phyloP scores from a whole-genome alignment of 768 basidiomycete species.

The Amanita pallidorosea region DNA sequence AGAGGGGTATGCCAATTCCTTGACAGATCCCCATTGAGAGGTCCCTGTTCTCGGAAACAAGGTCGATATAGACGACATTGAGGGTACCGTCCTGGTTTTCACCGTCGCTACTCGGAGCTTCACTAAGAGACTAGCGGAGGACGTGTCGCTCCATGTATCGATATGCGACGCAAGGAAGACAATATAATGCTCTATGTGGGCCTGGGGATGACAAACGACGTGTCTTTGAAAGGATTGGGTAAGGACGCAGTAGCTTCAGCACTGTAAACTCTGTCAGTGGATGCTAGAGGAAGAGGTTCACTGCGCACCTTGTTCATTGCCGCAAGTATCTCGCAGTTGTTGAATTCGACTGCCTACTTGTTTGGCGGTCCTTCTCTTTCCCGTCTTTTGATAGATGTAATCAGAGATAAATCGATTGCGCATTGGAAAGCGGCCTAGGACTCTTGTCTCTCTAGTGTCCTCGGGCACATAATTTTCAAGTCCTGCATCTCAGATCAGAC shows the following conservation, averaged over 20 bases:
- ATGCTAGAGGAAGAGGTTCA: constrained; percentile 4
- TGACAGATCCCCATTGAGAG: constrained; percentile 6
- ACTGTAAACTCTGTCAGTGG: constrained; percentile 20
- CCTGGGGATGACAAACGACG: constrained; percentile 18
- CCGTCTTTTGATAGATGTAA: constrained; percentile 59
- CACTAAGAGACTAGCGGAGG: constrained; percentile 22
- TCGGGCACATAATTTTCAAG: constrained; percentile 62
- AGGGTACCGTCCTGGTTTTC: constrained; percentile 19
- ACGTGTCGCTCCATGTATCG: constrained; percentile 29
- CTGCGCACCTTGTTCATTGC: constrained; percentile 58
- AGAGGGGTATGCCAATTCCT: constrained; percentile 6
- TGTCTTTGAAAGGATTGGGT: constrained; percentile 16
- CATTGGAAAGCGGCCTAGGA: constrained; percentile 68
- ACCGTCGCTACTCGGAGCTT: constrained; percentile 21
- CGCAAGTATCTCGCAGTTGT: constrained; percentile 64
- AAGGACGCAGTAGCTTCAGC: constrained; percentile 33
- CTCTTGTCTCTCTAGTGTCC: constrained; percentile 61
- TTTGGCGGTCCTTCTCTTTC: constrained; percentile 62
- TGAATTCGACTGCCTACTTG: constrained; percentile 77
- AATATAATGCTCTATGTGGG: constrained; percentile 10
- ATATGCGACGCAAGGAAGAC: constrained; percentile 13
- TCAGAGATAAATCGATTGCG: constrained; percentile 76
- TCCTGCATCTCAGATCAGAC: constrained; percentile 26
- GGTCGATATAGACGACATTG: constrained; percentile 35
- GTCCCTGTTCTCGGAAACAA: constrained; percentile 21